phyloP scores from a whole-genome alignment of 1,139 yeast genomes.

The Ogataea hybrid region DNA sequence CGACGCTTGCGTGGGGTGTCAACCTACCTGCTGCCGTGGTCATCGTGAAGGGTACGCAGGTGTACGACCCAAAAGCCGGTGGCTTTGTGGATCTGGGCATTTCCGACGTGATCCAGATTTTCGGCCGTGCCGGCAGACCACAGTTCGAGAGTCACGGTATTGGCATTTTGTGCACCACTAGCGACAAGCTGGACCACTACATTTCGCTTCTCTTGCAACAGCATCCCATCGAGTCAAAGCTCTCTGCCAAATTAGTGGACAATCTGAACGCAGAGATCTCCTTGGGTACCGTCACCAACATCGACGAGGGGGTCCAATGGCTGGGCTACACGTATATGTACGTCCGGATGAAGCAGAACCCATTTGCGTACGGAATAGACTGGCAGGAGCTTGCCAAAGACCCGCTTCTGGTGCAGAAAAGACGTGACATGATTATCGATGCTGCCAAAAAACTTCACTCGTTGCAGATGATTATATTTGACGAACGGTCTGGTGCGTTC shows the following conservation, averaged over 20 bases:
- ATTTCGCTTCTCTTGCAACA: constrained; percentile 87
- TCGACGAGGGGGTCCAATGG: constrained; percentile 96
- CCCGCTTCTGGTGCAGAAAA: constrained; percentile 69
- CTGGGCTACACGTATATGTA: constrained; percentile 94
- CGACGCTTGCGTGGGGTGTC: constrained; percentile 99
- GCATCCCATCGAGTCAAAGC: constrained; percentile 90
- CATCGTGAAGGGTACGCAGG: constrained; percentile 93
- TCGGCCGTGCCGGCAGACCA: constrained; percentile 99
- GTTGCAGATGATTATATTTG: constrained; percentile 91
- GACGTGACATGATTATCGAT: constrained; percentile 69
- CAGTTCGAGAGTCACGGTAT: constrained; percentile 92
- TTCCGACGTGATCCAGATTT: constrained; percentile 94
- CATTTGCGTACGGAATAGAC: constrained; percentile 88
- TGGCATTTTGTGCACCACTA: constrained; percentile 84
- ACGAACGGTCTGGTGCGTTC: constrained; percentile 78
- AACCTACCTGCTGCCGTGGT: constrained; percentile 98
- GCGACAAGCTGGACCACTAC: constrained; percentile 82
- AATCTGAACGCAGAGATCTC: constrained; percentile 95
- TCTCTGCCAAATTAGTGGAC: constrained; percentile 78
- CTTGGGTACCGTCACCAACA: constrained; percentile 89
- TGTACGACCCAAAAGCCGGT: constrained; percentile 92
- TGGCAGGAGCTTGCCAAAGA: constrained; percentile 85
- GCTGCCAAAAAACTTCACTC: constrained; percentile 83
- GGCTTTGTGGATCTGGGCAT: constrained; percentile 92
- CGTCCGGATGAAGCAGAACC: constrained; percentile 93